Percentiles rank a stretch among this genome's conserved stretches.
Evolutionary conservation across 257 asterid species (phyloP).

Genomic region (Solanum piurae): DNA sequence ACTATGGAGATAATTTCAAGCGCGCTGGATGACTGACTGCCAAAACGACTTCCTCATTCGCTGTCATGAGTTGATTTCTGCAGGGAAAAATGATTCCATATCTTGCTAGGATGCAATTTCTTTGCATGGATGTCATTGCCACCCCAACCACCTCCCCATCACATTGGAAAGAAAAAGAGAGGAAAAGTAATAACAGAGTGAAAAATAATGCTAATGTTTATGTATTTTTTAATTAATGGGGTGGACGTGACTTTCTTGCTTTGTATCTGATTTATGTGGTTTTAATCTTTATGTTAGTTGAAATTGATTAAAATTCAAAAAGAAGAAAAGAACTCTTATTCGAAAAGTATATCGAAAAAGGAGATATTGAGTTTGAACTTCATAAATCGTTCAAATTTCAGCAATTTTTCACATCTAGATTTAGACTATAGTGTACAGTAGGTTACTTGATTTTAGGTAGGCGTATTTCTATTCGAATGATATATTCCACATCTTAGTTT

Average conservation of each 20-base stretch:
- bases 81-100: background rate
- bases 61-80: background rate
- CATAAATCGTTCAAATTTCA: background rate
- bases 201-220: background rate
- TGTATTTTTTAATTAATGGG: background rate
- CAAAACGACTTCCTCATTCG: background rate
- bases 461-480: background rate
- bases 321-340: background rate
- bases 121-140: background rate
- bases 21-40: background rate
- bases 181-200: background rate
- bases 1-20: conserved; percentile 57
- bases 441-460: too few species aligned
- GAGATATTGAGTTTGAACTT: background rate
- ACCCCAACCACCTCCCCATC: background rate
- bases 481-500: too few species aligned
- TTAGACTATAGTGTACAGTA: background rate
- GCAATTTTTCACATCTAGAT: background rate
- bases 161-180: background rate
- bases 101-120: background rate
- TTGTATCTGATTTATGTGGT: background rate
- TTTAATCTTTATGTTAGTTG: background rate
- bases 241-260: background rate
- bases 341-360: background rate
- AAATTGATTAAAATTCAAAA: background rate